Base-by-base conservation (phyloP, 106 monocot genomes). In the Dendrobium chrysotoxum region DNA sequence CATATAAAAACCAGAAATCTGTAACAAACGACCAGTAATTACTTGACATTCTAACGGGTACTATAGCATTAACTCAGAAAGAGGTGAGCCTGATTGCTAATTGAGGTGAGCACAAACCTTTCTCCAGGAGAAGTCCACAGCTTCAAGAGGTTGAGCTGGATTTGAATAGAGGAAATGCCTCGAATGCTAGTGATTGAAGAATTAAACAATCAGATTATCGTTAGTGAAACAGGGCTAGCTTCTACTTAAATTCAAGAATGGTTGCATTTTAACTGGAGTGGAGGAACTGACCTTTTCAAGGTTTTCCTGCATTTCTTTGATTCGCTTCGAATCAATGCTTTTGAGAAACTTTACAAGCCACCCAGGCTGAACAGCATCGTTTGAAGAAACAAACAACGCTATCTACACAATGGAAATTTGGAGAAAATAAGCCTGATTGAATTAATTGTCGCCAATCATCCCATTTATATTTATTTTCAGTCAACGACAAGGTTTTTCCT, bases 101-200 rank as follows among this genome's bases (percentile, higher is more conserved):
- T 7, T 20, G 13, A 13, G 35, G 31, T 17, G 65, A 71, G 6
- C 23, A 86, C 79, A 53, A 73, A 98, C 97, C 97, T 94, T 98
- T 87, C 89, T 92, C 97, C 97, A 98, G 45, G 97, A 87, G 18
- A 98, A 82, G 74, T 94, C 92, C 85, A 94, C 97, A 12, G 97
- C 86, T 53, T 92, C 97, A 76, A 89, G 84, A 72, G 90, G 92
- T 42, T 89, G 90, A 78, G 94, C 79, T 77, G 97, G 97, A 77
- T 84, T 92, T 65, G 97, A 92, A 81, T 92, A 98, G 41, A 90
- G 76, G 73, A 94, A 98, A 81, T 98, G 97, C 75, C 85, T 89
- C 0, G 92, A 90, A 74, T 88, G 87, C 97, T 97, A 89, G 11
- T 85, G 79, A 74, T 61, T n/a, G 40, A 4, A 72, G 65, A 79